Base-by-base conservation (phyloP, 2,329 filamentous ascomycete species). In the Apiospora sp. region DNA sequence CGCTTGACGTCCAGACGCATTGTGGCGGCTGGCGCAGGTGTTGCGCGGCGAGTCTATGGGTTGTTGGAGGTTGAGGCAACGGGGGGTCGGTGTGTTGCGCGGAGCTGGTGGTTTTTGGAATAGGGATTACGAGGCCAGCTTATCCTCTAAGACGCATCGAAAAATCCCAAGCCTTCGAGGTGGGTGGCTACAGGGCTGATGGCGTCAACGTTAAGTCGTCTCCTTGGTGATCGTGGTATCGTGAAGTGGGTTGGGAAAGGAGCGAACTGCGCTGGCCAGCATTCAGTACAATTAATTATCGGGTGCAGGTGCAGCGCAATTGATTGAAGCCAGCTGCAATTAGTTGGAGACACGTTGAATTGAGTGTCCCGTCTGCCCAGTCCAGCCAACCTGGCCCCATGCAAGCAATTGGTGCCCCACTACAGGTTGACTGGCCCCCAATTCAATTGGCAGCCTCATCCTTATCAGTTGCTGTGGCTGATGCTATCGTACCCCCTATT, bases 1-100 rank as follows among this genome's bases (percentile, higher is more conserved):
- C 92, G 91, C 92, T 94, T 82, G 81, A 84, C 74, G 71, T 82
- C 73, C 75, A 79, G 83, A 75, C 71, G 74, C 67, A 80, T 81
- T 75, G 83, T 78, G 84, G 83, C 75, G 30, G 48, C 68, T 69
- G 68, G 68, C 48, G 68, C 27, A n/a, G 68, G 34, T 43, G 13
- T 54, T 70, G 41, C 41, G 44, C 44, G 41, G 67, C 41, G 67
- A 46, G 46, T 12, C 41, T 64, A 13, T n/a, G 34, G 12, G 58
- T 64, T 68, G 58, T 64, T 68, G 67, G 22, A 27, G 12, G 8
- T 70, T 70, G 30, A 70, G 48, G 46, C 46, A 16, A 34, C 49
- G 19, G 68, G 48, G 34, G 68, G 30, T 48, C 46, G 48, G 48
- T 51, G 68, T 54, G 48, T 14, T 70, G 19, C 34, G 34, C 43